These are phyloP conservation scores for Blastobotrys attinorum DNA, from an alignment of 805 yeast species.

Conservation along the genomic window DNA sequence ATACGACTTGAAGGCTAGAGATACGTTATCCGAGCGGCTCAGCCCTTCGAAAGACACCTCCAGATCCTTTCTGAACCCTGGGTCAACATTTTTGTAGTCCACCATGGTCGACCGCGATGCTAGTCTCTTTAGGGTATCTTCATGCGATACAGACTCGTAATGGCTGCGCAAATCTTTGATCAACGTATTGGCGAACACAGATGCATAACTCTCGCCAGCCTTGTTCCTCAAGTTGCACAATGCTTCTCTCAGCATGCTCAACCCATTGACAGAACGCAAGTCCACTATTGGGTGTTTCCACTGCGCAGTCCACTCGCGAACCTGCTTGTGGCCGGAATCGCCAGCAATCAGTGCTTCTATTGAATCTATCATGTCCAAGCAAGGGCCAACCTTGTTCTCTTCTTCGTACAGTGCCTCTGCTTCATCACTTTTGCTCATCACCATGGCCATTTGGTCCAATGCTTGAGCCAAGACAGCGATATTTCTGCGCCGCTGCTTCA, in stretches of 20 bases:
- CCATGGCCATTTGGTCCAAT: constrained; percentile 44
- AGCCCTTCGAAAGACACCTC: constrained; percentile 46
- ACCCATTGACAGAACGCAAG: constrained; percentile 42
- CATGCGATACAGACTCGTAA: constrained; percentile 40
- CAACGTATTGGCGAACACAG: constrained; percentile 47
- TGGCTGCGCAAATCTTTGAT: constrained; percentile 55
- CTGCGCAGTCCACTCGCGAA: constrained; percentile 8
- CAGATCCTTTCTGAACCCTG: constrained; percentile 37
- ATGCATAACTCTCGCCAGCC: constrained; percentile 62
- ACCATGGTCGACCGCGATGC: constrained; percentile 11
- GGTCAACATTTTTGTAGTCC: constrained; percentile 34
- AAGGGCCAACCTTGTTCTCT: constrained; percentile 39
- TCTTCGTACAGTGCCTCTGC: constrained; percentile 41
- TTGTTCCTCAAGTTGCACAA: constrained; percentile 49
- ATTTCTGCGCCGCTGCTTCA: constrained; percentile 47
- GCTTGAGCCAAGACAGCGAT: constrained; percentile 57
- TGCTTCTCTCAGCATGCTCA: constrained; percentile 42
- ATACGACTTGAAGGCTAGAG: constrained; percentile 53
- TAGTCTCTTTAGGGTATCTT: constrained; percentile 47
- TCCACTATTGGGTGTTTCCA: constrained; percentile 33
- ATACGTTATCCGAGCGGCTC: constrained; percentile 51
- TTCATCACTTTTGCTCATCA: constrained; percentile 38
- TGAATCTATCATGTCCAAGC: constrained; percentile 51
- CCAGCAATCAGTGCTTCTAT: constrained; percentile 57
- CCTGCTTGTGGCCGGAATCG: constrained; percentile 22